Conservation (phyloP, 805 yeast species). For the Wickerhamomyces rabaulensis region DNA sequence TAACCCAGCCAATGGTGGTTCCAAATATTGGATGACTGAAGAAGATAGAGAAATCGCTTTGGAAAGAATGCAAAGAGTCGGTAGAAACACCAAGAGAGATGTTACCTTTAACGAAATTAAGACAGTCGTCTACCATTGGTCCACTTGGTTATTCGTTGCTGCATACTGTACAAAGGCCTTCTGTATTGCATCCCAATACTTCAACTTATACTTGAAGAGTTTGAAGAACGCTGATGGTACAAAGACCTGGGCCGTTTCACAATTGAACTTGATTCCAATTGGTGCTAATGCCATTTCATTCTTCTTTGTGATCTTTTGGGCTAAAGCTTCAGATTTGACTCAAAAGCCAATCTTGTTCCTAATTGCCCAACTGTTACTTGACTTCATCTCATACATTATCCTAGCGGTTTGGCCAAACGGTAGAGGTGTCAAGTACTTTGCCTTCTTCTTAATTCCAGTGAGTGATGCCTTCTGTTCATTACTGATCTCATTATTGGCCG, state of each 20-base stretch:
- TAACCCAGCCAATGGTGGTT: conserved; percentile 23
- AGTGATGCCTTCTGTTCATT: conserved; percentile 8
- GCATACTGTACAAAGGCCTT: conserved; percentile 7
- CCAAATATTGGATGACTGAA: conserved; percentile 26
- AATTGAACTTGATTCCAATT: conserved; percentile 16
- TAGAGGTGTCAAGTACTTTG: conserved; percentile 6
- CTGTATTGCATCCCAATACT: conserved; percentile 6
- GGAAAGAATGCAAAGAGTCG: conserved; percentile 11
- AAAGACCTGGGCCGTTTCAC: conserved; percentile 1
- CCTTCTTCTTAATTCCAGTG: conserved; percentile 9
- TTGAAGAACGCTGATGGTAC: conserved; percentile 11
- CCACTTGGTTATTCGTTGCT: conserved; percentile 6
- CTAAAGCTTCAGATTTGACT: conserved; percentile 9
- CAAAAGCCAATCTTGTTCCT: conserved; percentile 4
- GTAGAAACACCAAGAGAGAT: conserved; percentile 10
- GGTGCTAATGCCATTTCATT: conserved; percentile 14
- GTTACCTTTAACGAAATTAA: conserved; percentile 1
- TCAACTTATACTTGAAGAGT: conserved; percentile 14
- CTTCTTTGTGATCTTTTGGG: conserved; percentile 6
- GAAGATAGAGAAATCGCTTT: conserved; percentile 26
- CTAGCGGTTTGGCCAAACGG: conserved; percentile 8
- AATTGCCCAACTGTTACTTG: not conserved
- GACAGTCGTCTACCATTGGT: conserved; percentile 4
- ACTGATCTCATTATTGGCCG: conserved; percentile 8
- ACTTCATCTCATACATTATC: conserved; percentile 4